phyloP scores from a whole-genome alignment of 306 rosid species.

The Castanea crenata region DNA sequence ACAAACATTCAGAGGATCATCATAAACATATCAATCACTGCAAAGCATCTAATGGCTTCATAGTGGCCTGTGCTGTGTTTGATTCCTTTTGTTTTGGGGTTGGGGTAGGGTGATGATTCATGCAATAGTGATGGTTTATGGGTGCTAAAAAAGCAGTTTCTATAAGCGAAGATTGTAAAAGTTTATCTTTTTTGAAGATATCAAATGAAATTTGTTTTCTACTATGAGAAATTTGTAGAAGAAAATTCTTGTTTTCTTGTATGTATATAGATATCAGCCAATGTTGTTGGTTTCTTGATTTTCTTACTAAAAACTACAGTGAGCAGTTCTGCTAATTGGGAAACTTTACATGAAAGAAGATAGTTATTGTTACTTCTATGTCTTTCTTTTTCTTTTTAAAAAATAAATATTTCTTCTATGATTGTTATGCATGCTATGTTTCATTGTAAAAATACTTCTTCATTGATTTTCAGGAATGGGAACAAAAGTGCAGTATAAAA shows the following conservation, averaged over 20 bases:
- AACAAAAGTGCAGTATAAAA: slow-evolving; percentile 79
- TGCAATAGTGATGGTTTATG: too few relatives aligned
- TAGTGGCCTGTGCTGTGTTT: too few relatives aligned
- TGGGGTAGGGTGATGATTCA: too few relatives aligned
- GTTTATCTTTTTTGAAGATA: background rate
- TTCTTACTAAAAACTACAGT: background rate
- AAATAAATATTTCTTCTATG: background rate
- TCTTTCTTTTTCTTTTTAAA: too few relatives aligned
- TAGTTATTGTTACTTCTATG: background rate
- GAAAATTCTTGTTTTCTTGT: background rate
- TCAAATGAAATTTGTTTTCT: background rate
- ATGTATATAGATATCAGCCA: background rate
- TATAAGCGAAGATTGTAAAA: too few relatives aligned
- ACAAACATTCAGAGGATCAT: too few relatives aligned
- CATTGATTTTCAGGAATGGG: slow-evolving; percentile 79
- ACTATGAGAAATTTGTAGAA: background rate
- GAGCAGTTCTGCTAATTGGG: background rate
- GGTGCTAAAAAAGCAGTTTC: too few relatives aligned
- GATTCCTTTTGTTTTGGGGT: too few relatives aligned
- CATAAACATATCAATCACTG: too few relatives aligned
- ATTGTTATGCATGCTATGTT: slow-evolving; percentile 2
- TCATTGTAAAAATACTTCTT: slow-evolving; percentile 18
- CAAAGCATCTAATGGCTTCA: too few relatives aligned
- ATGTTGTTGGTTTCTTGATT: background rate
- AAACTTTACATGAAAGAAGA: background rate